These are phyloP conservation scores for Metschnikowia peoriensis DNA, from an alignment of 805 yeast species.

Conservation along the genomic window DNA sequence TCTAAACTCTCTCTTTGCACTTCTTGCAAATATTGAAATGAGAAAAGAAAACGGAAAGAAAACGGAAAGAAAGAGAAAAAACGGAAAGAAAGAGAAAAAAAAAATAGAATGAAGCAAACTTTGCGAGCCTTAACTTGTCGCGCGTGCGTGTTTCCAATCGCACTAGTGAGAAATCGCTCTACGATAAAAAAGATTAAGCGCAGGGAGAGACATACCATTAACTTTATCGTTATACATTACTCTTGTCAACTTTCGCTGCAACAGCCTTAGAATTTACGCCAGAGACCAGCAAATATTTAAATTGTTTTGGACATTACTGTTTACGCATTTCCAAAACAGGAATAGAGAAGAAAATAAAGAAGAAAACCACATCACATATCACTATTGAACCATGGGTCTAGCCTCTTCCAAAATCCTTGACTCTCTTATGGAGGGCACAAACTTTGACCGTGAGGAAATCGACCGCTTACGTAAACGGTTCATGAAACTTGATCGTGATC, in stretches of 20 bases:
- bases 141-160: neutral
- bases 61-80: no score
- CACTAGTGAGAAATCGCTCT: neutral
- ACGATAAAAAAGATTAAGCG: neutral
- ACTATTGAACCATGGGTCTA: slow-evolving; percentile 48
- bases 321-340: no score
- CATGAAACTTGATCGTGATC: slow-evolving; percentile 92
- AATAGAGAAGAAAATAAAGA: neutral
- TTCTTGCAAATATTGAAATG: no score
- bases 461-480: slow-evolving; percentile 89
- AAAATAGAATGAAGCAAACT: no score
- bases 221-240: neutral
- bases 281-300: no score
- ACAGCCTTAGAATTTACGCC: neutral
- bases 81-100: no score
- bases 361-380: neutral
- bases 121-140: neutral
- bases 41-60: no score
- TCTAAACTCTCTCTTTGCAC: no score
- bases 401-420: slow-evolving; percentile 62
- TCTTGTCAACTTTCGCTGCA: neutral
- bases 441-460: slow-evolving; percentile 86
- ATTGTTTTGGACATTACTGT: no score
- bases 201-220: neutral
- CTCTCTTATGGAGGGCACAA: slow-evolving; percentile 74